These are phyloP conservation scores for Pythium graminicola DNA, from an alignment of 352 stramenopile genomes.

Conservation along the genomic window DNA sequence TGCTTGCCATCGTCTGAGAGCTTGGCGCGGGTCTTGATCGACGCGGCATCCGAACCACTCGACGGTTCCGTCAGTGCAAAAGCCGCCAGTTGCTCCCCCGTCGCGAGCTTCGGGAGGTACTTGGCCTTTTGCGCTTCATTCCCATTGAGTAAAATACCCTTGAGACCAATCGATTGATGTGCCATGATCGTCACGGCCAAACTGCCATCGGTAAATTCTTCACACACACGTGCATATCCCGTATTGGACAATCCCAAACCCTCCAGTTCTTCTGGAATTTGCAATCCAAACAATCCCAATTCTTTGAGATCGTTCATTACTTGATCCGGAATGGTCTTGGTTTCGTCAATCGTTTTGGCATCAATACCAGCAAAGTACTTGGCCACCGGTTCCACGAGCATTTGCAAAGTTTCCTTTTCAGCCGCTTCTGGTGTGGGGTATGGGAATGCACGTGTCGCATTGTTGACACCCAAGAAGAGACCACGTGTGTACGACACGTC, in stretches of 20 bases:
- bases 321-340: conserved; percentile 65
- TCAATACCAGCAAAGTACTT: conserved; percentile 77
- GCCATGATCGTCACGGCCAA: conserved; percentile 83
- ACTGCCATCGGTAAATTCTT: conserved; percentile 77
- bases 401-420: conserved; percentile 78
- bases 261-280: conserved; percentile 77
- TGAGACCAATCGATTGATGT: conserved; percentile 84
- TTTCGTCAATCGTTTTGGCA: conserved; percentile 71
- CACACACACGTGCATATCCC: conserved; percentile 75
- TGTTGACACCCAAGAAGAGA: conserved; percentile 81
- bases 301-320: conserved; percentile 74
- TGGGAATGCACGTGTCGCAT: conserved; percentile 64
- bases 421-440: conserved; percentile 66
- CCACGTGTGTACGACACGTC: conserved; percentile 76
- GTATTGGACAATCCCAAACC: conserved; percentile 79
- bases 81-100: conserved; percentile 76
- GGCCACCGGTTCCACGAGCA: conserved; percentile 73
- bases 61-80: conserved; percentile 88
- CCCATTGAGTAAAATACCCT: conserved; percentile 84
- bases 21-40: conserved; percentile 87
- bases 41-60: conserved; percentile 85
- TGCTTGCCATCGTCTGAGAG: conserved; percentile 88
- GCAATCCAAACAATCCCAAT: conserved; percentile 78
- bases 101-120: conserved; percentile 88
- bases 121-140: conserved; percentile 81